Conservation (phyloP, 2,329 filamentous ascomycete genomes). For the Beauveria caledonica region DNA sequence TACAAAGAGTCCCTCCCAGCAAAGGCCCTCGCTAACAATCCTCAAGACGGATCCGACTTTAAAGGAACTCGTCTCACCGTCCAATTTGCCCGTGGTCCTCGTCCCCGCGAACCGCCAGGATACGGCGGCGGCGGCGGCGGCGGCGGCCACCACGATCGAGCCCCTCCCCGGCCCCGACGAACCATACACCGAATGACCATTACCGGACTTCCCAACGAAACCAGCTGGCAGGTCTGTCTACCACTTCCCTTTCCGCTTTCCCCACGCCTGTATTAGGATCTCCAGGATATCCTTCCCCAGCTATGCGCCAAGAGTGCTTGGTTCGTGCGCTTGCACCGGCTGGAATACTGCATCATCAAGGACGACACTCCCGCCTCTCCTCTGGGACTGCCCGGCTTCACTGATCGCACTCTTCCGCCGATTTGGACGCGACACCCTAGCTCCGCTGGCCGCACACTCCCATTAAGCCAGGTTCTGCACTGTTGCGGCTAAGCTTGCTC, state of each 20-base stretch:
- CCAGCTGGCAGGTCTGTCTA: constrained; percentile 99
- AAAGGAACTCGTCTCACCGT: constrained; percentile 97
- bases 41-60: constrained; percentile 85
- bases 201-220: constrained; percentile 91
- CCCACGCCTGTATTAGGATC: background rate
- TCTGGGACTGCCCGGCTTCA: constrained; percentile 1
- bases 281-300: background rate
- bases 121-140: constrained; percentile 25
- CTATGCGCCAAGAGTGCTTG: background rate
- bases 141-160: constrained; percentile 41
- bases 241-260: constrained; percentile 17
- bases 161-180: constrained; percentile 70
- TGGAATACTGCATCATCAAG: background rate
- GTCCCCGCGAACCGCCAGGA: constrained; percentile 39
- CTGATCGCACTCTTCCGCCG: background rate
- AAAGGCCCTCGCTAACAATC: constrained; percentile 17
- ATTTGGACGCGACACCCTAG: constrained; percentile 7
- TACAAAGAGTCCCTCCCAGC: background rate
- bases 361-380: background rate
- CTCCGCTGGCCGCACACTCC: constrained; percentile 13
- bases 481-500: constrained; percentile 16
- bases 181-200: constrained; percentile 97
- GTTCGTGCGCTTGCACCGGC: background rate
- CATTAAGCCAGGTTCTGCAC: background rate
- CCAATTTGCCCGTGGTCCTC: constrained; percentile 89